Conservation (phyloP, 306 rosid genomes). For the Lathyrus aphaca region DNA sequence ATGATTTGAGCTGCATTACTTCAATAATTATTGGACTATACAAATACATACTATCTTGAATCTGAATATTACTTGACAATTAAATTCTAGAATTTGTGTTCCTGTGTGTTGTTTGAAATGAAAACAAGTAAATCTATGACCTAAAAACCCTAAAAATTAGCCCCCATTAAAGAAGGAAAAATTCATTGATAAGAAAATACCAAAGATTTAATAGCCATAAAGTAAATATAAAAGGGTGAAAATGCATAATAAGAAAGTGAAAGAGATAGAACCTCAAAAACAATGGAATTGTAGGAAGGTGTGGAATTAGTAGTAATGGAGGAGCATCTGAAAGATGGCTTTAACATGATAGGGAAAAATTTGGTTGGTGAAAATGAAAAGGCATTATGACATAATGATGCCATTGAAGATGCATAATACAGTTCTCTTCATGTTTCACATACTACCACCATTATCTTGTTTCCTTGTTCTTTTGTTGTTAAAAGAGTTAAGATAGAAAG, state of each 20-base stretch:
- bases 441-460: slow-evolving; percentile 58
- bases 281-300: slow-evolving; percentile 68
- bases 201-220: too few species aligned
- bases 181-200: too few species aligned
- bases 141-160: too few species aligned
- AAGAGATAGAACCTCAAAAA: slow-evolving; percentile 64
- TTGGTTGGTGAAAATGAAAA: slow-evolving; percentile 57
- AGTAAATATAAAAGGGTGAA: background rate
- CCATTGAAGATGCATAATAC: slow-evolving; percentile 86
- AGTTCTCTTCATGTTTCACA: slow-evolving; percentile 62
- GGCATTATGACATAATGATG: slow-evolving; percentile 68
- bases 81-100: too few species aligned
- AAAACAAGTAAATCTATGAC: too few species aligned
- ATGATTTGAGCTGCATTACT: too few species aligned
- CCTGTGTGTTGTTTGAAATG: too few species aligned
- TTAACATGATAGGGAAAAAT: slow-evolving; percentile 34
- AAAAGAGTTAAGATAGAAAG: background rate
- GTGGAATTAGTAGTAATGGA: slow-evolving; percentile 48
- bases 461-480: background rate
- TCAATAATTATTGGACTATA: too few species aligned
- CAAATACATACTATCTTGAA: too few species aligned
- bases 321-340: slow-evolving; percentile 49
- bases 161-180: too few species aligned
- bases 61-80: too few species aligned
- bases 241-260: slow-evolving; percentile 14